Evolutionary conservation across 768 basidiomycete genomes (phyloP).

Genomic region (Favolaschia claudopus): DNA sequence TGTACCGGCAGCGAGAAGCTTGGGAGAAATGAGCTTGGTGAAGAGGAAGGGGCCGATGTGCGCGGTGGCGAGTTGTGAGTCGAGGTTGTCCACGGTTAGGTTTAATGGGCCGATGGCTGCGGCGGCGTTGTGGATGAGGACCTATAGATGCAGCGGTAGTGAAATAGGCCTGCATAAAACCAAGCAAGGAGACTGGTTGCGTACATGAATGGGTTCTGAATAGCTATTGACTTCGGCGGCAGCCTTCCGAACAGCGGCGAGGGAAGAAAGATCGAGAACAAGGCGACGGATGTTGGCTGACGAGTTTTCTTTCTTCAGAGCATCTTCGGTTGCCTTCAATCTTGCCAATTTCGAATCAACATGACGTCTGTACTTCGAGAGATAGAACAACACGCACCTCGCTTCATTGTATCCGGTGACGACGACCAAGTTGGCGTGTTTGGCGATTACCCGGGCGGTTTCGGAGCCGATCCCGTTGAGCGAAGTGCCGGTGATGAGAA

Average conservation of each 20-base stretch:
- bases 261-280: not conserved
- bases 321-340: not conserved
- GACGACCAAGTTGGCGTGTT: slow-evolving; percentile 8
- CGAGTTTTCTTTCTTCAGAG: not conserved
- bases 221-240: not conserved
- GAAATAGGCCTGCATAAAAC: too few relatives aligned
- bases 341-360: not conserved
- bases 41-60: too few relatives aligned
- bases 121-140: not conserved
- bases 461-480: slow-evolving; percentile 9
- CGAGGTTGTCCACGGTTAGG: too few relatives aligned
- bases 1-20: too few relatives aligned
- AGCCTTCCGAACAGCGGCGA: not conserved
- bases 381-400: not conserved
- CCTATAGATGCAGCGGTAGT: too few relatives aligned
- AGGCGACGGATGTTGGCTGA: slow-evolving; percentile 2
- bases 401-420: slow-evolving; percentile 10
- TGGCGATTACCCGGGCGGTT: slow-evolving; percentile 5
- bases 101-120: too few relatives aligned
- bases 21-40: too few relatives aligned
- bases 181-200: too few relatives aligned
- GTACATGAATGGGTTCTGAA: not conserved
- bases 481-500: slow-evolving; percentile 11
- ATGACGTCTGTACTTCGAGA: too few relatives aligned
- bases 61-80: too few relatives aligned